A percentile compares a stretch with the other conserved stretches of the same genome.
Conservation (phyloP, 2,329 filamentous ascomycete species). For the Verticillium albo-atrum region DNA sequence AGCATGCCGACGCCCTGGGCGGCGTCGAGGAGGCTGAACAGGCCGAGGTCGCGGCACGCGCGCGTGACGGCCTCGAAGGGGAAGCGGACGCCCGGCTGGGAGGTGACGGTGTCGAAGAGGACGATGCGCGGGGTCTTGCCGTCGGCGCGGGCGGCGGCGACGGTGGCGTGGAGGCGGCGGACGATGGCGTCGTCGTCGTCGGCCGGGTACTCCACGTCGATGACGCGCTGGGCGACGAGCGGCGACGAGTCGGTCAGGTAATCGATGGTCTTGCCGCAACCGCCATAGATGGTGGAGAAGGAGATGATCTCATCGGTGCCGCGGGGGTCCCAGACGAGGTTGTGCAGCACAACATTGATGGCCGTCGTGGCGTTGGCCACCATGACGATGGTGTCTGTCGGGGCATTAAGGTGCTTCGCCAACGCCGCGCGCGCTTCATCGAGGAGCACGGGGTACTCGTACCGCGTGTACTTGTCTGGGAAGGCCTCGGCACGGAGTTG, state of each 20-base stretch:
- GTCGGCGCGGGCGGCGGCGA: slow-evolving; percentile 44
- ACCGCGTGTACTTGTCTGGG: slow-evolving; percentile 75
- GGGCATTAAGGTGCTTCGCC: slow-evolving; percentile 62
- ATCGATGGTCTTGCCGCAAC: slow-evolving; percentile 68
- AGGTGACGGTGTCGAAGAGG: slow-evolving; percentile 79
- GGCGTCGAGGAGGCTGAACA: slow-evolving; percentile 75
- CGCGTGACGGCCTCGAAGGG: slow-evolving; percentile 67
- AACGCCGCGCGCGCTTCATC: slow-evolving; percentile 61
- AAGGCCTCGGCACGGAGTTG: slow-evolving; percentile 62
- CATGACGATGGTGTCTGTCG: slow-evolving; percentile 65
- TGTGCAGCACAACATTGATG: slow-evolving; percentile 75
- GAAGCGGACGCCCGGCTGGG: slow-evolving; percentile 71
- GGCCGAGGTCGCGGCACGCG: slow-evolving; percentile 60
- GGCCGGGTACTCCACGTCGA: slow-evolving; percentile 64
- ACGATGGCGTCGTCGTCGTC: slow-evolving; percentile 62
- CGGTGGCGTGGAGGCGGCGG: slow-evolving; percentile 51
- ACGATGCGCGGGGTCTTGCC: slow-evolving; percentile 64
- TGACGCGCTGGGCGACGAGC: slow-evolving; percentile 40
- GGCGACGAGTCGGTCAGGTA: slow-evolving; percentile 63
- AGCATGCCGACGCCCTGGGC: slow-evolving; percentile 84
- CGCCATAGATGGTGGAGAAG: slow-evolving; percentile 76
- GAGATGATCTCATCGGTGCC: slow-evolving; percentile 75
- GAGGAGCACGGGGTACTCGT: slow-evolving; percentile 57
- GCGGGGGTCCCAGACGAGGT: slow-evolving; percentile 60
- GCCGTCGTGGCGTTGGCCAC: slow-evolving; percentile 77